A percentile compares a stretch with the other conserved stretches of the same genome.
Evolutionary conservation across 768 basidiomycete species (phyloP).

Genomic region (Suillus brevipes): DNA sequence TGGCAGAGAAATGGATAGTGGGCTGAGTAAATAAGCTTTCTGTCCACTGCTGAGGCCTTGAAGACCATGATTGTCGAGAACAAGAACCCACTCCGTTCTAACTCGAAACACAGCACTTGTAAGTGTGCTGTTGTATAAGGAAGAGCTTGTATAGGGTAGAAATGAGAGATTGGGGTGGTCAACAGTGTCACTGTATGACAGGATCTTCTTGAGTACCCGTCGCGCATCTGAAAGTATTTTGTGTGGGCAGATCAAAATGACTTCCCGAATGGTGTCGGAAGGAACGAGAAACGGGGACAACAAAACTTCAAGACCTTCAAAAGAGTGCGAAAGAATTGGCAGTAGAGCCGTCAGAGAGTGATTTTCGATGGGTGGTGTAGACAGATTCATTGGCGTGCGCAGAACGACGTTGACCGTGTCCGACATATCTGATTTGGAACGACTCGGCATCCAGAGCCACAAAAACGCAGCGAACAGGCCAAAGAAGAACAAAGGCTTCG

Average conservation of each 20-base stretch:
- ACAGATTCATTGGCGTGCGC: background rate
- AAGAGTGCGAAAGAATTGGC: slow-evolving; percentile 41
- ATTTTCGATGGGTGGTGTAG: slow-evolving; percentile 16
- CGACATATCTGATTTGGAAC: background rate
- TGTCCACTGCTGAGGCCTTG: slow-evolving; percentile 32
- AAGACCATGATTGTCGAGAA: slow-evolving; percentile 52
- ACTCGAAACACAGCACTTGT: slow-evolving; percentile 41
- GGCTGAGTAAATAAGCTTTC: slow-evolving; percentile 42
- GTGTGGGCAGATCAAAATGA: slow-evolving; percentile 49
- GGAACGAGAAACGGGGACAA: slow-evolving; percentile 42
- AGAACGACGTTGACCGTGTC: background rate
- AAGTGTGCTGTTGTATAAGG: slow-evolving; percentile 25
- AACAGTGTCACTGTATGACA: slow-evolving; percentile 27
- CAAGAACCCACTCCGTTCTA: slow-evolving; percentile 50
- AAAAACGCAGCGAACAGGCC: background rate
- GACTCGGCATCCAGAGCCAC: background rate
- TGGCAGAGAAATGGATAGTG: slow-evolving; percentile 37
- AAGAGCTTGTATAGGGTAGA: slow-evolving; percentile 27
- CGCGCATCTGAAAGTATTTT: slow-evolving; percentile 36
- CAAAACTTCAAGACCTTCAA: slow-evolving; percentile 33
- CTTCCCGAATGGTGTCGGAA: slow-evolving; percentile 39
- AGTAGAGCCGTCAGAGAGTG: slow-evolving; percentile 49
- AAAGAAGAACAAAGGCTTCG: background rate
- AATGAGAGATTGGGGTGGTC: slow-evolving; percentile 47
- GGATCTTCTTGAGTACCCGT: slow-evolving; percentile 33